phyloP scores from a whole-genome alignment of 2,329 filamentous ascomycete genomes.

The Alternaria gaisen region DNA sequence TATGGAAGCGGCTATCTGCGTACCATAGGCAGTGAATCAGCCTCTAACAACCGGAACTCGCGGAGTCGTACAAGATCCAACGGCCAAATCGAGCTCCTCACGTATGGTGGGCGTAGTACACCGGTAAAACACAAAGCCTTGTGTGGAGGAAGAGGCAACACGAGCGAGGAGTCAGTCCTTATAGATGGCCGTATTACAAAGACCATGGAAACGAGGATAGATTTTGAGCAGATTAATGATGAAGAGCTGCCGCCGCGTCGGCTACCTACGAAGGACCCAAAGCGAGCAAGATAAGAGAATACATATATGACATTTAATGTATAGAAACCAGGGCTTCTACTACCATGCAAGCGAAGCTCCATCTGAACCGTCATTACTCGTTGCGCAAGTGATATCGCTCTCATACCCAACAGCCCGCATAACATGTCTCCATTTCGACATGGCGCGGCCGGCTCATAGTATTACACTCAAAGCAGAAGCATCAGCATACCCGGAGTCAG shows the following conservation, averaged over 20 bases:
- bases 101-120: not conserved
- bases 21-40: too few relatives aligned
- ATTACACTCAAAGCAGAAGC: not conserved
- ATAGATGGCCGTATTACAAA: not conserved
- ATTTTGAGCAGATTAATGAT: not conserved
- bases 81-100: not conserved
- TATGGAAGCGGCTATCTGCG: not conserved
- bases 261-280: not conserved
- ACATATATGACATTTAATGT: not conserved
- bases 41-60: too few relatives aligned
- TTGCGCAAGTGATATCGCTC: not conserved
- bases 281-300: not conserved
- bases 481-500: conserved; percentile 1
- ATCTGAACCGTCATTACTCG: not conserved
- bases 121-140: not conserved
- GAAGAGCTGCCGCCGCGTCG: not conserved
- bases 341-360: not conserved
- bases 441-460: not conserved
- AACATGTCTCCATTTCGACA: not conserved
- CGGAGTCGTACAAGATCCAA: not conserved
- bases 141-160: not conserved
- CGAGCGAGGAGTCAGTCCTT: not conserved
- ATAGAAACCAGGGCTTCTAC: not conserved
- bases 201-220: not conserved
- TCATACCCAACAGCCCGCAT: not conserved